Base-by-base conservation (phyloP, 345 rosid species). In the Adansonia digitata region DNA sequence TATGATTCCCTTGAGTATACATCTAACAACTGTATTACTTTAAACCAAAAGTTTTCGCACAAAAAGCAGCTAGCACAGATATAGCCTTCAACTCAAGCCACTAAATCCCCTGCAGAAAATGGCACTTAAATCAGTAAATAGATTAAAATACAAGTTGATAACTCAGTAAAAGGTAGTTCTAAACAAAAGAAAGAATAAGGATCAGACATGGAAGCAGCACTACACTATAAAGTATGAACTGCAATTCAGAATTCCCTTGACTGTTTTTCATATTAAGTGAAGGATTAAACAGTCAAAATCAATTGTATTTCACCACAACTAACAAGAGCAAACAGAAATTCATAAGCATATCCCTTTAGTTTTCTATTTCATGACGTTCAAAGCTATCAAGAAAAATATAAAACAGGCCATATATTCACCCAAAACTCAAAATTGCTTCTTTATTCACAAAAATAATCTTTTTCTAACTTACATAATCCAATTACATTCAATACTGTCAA, bases 1-100 rank as follows among this genome's bases (percentile, higher is more conserved):
- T 77, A 48, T 61, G 73, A 71, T 71, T 77, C 57, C 86, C 81
- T 26, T 79, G 86, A 62, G 78, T 75, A 70, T 69, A 76, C 91
- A 85, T 85, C 64, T 74, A 48, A 20, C 5, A 61, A 48, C 59
- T 10, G 27, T 29, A 14, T 70, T 68, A 69, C 76, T 39, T n/a
- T 29, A 4, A 72, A 74, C 45, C 18, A 35, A 27, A 8, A 64
- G 46, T 13, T 37, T 12, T 39, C 24, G 0, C 8, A 17, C 11
- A 59, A 34, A 39, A 73, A 57, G 48, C 35, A 24, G 49, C 31
- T 61, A 69, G 2, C 39, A n/a, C 4, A 24, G 46, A 7, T 11
- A 42, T 52, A 7, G 22, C 27, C 76, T 74, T 56, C 77, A 31
- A 37, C 37, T 69, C 34, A 74, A 68, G 63, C 48, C 66, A 59